phyloP scores from a whole-genome alignment of 1,284 basidiomycete species.

The Leccinum solheimii region DNA sequence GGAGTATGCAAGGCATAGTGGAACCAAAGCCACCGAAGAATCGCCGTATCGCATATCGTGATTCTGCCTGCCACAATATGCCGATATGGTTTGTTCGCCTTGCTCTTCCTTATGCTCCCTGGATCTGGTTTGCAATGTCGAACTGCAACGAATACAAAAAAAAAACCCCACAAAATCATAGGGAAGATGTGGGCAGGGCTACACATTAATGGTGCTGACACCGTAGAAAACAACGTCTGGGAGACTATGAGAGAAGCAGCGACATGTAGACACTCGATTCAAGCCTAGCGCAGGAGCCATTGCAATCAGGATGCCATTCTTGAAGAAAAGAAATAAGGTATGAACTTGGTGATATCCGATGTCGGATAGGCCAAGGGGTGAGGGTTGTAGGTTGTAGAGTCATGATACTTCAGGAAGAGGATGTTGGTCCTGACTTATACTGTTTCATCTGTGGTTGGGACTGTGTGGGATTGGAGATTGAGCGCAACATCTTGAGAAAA shows the following conservation, averaged over 20 bases:
- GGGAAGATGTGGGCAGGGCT: conserved; percentile 25
- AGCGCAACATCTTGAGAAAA: too few species aligned
- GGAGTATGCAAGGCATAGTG: conserved; percentile 37
- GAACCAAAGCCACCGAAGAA: conserved; percentile 40
- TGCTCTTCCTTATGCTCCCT: conserved; percentile 40
- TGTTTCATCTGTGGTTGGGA: too few species aligned
- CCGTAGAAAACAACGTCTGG: conserved; percentile 39
- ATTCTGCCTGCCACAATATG: conserved; percentile 43
- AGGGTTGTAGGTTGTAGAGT: conserved; percentile 4
- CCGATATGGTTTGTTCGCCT: conserved; percentile 41
- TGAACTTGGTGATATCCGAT: conserved; percentile 24
- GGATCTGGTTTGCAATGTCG: conserved; percentile 44
- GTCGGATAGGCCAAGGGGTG: conserved; percentile 5
- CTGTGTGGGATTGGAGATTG: too few species aligned
- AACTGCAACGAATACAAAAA: conserved; percentile 39
- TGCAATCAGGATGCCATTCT: conserved; percentile 41
- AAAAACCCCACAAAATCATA: conserved; percentile 35
- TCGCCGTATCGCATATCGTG: conserved; percentile 29
- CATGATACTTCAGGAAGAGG: conserved; percentile 5
- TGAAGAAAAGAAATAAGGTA: conserved; percentile 42
- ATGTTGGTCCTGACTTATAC: too few species aligned
- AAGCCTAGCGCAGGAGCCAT: conserved; percentile 40
- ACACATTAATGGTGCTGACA: conserved; percentile 32
- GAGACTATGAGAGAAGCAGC: conserved; percentile 4
- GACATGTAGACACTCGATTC: not conserved